phyloP scores from a whole-genome alignment of 768 basidiomycete species.

The Boletus sensibilis region DNA sequence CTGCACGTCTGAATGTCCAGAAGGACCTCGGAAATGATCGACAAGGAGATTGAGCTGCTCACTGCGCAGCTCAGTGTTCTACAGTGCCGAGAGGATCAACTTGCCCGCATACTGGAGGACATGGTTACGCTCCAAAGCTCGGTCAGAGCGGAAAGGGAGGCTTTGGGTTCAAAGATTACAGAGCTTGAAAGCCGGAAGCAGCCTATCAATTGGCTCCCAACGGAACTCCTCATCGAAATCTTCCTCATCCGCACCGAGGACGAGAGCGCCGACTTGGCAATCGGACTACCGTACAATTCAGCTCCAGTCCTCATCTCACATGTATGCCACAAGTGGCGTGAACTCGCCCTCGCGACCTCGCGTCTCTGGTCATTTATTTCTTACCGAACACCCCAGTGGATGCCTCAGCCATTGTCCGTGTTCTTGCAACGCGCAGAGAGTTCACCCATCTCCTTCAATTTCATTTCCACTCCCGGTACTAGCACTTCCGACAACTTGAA shows the following conservation, averaged over 20 bases:
- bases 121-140: constrained; percentile 39
- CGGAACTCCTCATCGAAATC: constrained; percentile 46
- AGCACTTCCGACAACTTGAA: constrained; percentile 8
- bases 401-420: constrained; percentile 18
- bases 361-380: constrained; percentile 45
- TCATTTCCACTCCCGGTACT: constrained; percentile 23
- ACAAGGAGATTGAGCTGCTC: constrained; percentile 38
- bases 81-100: constrained; percentile 39
- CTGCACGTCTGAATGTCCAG: constrained; percentile 18
- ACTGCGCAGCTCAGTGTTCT: constrained; percentile 39
- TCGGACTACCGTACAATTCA: constrained; percentile 30
- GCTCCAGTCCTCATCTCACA: constrained; percentile 45
- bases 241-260: constrained; percentile 37
- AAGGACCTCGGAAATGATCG: constrained; percentile 27
- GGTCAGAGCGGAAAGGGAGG: constrained; percentile 34
- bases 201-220: constrained; percentile 52
- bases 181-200: constrained; percentile 41
- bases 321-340: constrained; percentile 51
- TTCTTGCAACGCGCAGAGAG: constrained; percentile 39
- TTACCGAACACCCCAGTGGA: constrained; percentile 28
- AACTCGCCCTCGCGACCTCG: constrained; percentile 41
- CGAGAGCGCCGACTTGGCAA: constrained; percentile 21
- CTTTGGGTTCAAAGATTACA: constrained; percentile 29
- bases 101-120: constrained; percentile 40
- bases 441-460: constrained; percentile 37